These are phyloP conservation scores for Hymenoscyphus fructigenus DNA, from an alignment of 2,329 filamentous ascomycete species.

Conservation along the genomic window DNA sequence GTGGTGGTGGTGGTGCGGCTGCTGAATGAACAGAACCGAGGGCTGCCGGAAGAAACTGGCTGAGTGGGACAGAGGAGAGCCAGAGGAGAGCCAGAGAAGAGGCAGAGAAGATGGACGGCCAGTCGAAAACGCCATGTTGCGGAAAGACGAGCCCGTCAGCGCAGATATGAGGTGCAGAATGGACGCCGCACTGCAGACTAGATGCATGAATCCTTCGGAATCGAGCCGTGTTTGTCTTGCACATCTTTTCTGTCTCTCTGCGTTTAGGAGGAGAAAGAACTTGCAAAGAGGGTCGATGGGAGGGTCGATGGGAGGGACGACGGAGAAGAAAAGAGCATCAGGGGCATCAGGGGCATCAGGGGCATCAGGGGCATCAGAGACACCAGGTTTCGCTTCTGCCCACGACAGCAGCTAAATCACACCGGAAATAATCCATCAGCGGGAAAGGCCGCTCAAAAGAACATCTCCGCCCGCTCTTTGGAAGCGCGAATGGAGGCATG, in stretches of 20 bases:
- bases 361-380: neutral
- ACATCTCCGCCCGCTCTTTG: neutral
- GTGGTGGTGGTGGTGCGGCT: conserved; percentile 2
- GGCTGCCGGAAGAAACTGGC: neutral
- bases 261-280: neutral
- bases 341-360: neutral
- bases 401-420: neutral
- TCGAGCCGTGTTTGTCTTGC: neutral
- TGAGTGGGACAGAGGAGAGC: neutral
- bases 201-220: conserved; percentile 2
- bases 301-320: too few relatives aligned
- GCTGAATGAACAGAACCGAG: neutral
- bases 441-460: neutral
- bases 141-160: neutral
- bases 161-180: neutral
- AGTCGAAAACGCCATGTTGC: neutral
- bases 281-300: neutral
- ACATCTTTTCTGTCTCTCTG: neutral
- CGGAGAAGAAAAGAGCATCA: neutral
- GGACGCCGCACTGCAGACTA: neutral
- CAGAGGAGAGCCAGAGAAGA: neutral
- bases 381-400: neutral
- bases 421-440: neutral
- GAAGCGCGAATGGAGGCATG: neutral
- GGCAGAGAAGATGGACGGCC: neutral